Percentiles rank a stretch among this genome's conserved stretches.
Evolutionary conservation across 768 basidiomycete species (phyloP).

Genomic region (Leccinum obscurum): DNA sequence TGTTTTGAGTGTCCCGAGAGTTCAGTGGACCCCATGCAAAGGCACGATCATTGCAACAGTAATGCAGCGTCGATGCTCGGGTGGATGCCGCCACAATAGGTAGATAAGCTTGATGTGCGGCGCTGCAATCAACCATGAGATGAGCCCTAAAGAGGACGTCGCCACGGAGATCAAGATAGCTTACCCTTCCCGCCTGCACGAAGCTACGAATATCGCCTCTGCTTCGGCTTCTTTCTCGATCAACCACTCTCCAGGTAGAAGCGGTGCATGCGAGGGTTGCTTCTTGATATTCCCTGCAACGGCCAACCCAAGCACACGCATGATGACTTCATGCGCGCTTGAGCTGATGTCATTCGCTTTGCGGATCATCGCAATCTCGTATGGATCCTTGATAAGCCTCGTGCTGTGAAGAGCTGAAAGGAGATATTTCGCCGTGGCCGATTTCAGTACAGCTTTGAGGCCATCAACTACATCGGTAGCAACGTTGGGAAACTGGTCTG

Average conservation of each 20-base stretch:
- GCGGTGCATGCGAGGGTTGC: slow-evolving; percentile 43
- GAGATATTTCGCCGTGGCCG: slow-evolving; percentile 45
- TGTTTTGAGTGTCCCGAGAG: slow-evolving; percentile 55
- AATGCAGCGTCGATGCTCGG: slow-evolving; percentile 88
- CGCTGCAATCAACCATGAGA: slow-evolving; percentile 40
- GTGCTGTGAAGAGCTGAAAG: slow-evolving; percentile 78
- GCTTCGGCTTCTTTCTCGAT: slow-evolving; percentile 93
- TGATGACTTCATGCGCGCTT: slow-evolving; percentile 86
- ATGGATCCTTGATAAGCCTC: slow-evolving; percentile 71
- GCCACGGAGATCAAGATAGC: slow-evolving; percentile 21
- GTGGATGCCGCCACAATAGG: slow-evolving; percentile 90
- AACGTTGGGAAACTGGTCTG: slow-evolving; percentile 23
- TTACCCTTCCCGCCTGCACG: slow-evolving; percentile 85
- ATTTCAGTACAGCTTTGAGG: slow-evolving; percentile 7
- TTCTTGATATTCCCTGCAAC: slow-evolving; percentile 56
- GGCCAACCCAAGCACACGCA: slow-evolving; percentile 82
- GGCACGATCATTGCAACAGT: slow-evolving; percentile 89
- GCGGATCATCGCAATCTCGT: slow-evolving; percentile 74
- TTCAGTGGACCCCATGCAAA: slow-evolving; percentile 82
- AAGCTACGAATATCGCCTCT: slow-evolving; percentile 90
- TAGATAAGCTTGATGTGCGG: slow-evolving; percentile 86
- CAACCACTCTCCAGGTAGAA: slow-evolving; percentile 79
- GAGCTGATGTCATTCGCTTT: slow-evolving; percentile 87
- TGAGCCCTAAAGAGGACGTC: not conserved
- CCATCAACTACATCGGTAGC: slow-evolving; percentile 6